These are phyloP conservation scores for Fusarium sp. DNA, from an alignment of 2,329 filamentous ascomycete species.

Conservation along the genomic window DNA sequence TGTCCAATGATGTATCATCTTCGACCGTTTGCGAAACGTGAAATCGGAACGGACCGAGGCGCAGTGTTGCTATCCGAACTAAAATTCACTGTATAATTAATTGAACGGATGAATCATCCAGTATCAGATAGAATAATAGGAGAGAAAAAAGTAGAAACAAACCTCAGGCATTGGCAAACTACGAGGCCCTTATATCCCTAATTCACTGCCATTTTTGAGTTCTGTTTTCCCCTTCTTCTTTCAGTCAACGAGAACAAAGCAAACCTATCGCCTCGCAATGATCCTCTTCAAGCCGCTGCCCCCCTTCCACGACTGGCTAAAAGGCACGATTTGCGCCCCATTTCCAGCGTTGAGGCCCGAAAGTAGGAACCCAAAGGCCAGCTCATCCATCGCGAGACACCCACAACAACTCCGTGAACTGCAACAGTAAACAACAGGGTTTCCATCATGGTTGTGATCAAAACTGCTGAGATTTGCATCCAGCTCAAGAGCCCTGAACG, in stretches of 20 bases:
- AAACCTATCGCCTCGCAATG: constrained; percentile 28
- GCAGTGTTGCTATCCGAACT: constrained; percentile 16
- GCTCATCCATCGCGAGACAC: constrained; percentile 28
- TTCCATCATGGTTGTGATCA: background rate
- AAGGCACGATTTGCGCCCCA: constrained; percentile 23
- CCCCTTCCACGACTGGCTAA: constrained; percentile 33
- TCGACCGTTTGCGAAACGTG: constrained; percentile 14
- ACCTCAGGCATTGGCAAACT: constrained; percentile 34
- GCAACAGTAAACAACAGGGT: background rate
- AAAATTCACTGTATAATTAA: background rate
- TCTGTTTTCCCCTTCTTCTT: constrained; percentile 16
- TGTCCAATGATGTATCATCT: constrained; percentile 17
- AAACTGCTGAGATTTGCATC: background rate
- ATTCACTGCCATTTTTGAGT: constrained; percentile 26
- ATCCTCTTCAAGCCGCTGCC: constrained; percentile 28
- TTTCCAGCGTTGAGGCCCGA: constrained; percentile 36
- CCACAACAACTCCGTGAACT: background rate
- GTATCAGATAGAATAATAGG: background rate
- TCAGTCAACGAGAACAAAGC: constrained; percentile 20
- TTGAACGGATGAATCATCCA: background rate
- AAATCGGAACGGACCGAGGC: constrained; percentile 39
- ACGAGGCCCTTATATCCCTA: constrained; percentile 29
- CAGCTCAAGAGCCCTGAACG: background rate
- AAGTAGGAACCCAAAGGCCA: constrained; percentile 18
- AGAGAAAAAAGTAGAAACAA: background rate